A percentile compares a stretch with the other conserved stretches of the same genome.
Evolutionary conservation across 192 early-diverging fungal species (phyloP).

Genomic region (Umbelopsis ramanniana): DNA sequence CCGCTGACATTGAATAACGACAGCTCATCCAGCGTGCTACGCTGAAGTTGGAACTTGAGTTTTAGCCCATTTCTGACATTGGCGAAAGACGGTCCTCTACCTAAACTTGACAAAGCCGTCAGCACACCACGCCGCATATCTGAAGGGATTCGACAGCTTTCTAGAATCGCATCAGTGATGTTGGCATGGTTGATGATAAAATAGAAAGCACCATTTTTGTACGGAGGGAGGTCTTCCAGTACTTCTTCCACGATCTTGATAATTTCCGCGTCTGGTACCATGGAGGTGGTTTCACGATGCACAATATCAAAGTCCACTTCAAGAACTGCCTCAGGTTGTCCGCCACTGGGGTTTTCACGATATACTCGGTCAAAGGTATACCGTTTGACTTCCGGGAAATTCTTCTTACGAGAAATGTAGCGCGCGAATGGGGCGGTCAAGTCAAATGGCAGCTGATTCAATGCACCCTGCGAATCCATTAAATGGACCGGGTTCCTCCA

Average conservation of each 20-base stretch:
- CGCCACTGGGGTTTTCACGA: constrained; percentile 76
- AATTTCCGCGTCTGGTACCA: constrained; percentile 89
- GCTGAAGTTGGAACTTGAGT: constrained; percentile 58
- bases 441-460: constrained; percentile 89
- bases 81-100: constrained; percentile 45
- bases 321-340: constrained; percentile 76
- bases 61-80: constrained; percentile 60
- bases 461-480: constrained; percentile 79
- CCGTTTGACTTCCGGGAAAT: constrained; percentile 76
- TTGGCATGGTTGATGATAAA: constrained; percentile 77
- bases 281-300: constrained; percentile 54
- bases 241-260: constrained; percentile 82
- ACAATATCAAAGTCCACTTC: constrained; percentile 96
- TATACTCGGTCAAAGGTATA: constrained; percentile 88
- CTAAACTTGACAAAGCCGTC: constrained; percentile 63
- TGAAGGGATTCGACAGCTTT: constrained; percentile 67
- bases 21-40: constrained; percentile 67
- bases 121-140: constrained; percentile 60
- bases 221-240: constrained; percentile 69
- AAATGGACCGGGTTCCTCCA: constrained; percentile 76
- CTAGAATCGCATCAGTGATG: constrained; percentile 77
- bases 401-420: constrained; percentile 73
- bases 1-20: constrained; percentile 64
- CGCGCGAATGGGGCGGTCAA: constrained; percentile 92
- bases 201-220: constrained; percentile 59